These are phyloP conservation scores for Brassica nigra DNA, from an alignment of 345 rosid species.

Conservation along the genomic window DNA sequence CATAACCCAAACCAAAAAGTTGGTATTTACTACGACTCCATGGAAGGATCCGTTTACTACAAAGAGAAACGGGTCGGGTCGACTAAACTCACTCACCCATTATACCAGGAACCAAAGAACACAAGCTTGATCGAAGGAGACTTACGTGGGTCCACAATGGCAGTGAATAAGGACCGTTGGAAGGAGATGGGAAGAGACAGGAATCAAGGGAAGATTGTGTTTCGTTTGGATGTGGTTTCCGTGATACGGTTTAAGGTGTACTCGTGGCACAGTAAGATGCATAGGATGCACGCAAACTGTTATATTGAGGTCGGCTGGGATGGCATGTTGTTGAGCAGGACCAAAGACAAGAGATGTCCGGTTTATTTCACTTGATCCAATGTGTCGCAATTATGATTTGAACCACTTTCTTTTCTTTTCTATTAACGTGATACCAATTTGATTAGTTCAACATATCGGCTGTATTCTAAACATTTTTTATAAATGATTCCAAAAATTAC, in stretches of 20 bases:
- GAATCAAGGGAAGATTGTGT: conserved; percentile 53
- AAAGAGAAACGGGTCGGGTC: conserved; percentile 62
- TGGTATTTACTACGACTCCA: conserved; percentile 55
- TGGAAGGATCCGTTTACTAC: conserved; percentile 63
- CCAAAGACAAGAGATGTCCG: conserved; percentile 61
- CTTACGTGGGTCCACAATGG: conserved; percentile 62
- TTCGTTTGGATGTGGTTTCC: conserved; percentile 63
- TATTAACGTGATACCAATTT: neutral
- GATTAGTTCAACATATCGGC: neutral
- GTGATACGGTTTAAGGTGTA: conserved; percentile 65
- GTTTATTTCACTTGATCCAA: conserved; percentile 63
- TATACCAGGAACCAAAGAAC: conserved; percentile 72
- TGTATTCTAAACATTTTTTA: neutral
- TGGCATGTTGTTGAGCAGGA: conserved; percentile 57
- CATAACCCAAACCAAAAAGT: conserved; percentile 76
- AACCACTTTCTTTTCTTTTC: neutral
- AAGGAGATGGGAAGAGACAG: conserved; percentile 61
- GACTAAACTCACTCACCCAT: conserved; percentile 42
- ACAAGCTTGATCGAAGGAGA: conserved; percentile 50
- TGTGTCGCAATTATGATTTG: neutral
- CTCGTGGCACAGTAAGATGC: conserved; percentile 64
- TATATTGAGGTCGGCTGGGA: conserved; percentile 58
- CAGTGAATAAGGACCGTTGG: conserved; percentile 62
- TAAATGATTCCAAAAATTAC: neutral
- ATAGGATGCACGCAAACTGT: conserved; percentile 69